phyloP scores from a whole-genome alignment of 2,329 filamentous ascomycete genomes.

The Mollisiaceae sp. region DNA sequence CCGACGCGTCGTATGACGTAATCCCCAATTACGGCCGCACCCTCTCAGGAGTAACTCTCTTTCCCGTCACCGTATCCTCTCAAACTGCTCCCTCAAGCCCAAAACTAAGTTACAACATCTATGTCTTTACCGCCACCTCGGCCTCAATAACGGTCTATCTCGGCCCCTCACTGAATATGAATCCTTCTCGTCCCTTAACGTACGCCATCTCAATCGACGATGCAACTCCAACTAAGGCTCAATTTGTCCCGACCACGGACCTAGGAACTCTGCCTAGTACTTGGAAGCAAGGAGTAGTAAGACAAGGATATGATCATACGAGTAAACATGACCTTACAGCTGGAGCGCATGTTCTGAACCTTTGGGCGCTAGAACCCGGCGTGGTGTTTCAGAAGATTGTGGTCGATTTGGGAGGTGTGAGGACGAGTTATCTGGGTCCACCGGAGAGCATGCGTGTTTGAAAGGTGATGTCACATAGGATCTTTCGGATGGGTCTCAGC shows the following conservation, averaged over 20 bases:
- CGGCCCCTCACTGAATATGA: constrained; percentile 56
- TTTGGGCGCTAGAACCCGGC: constrained; percentile 43
- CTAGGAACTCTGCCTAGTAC: constrained; percentile 28
- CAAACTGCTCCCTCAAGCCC: constrained; percentile 54
- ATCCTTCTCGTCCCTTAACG: constrained; percentile 53
- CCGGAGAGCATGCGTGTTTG: constrained; percentile 31
- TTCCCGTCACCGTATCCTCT: constrained; percentile 56
- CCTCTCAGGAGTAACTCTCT: constrained; percentile 59
- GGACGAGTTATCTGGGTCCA: constrained; percentile 46
- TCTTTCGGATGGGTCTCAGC: no score
- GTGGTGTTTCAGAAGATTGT: constrained; percentile 46
- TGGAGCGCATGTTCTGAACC: constrained; percentile 38
- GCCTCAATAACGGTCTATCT: constrained; percentile 52
- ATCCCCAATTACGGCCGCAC: constrained; percentile 62
- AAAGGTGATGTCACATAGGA: no score
- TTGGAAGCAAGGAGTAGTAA: constrained; percentile 24
- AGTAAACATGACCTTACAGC: constrained; percentile 27
- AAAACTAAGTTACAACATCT: constrained; percentile 64
- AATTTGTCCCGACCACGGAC: constrained; percentile 30
- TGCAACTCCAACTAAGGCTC: constrained; percentile 43
- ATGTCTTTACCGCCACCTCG: constrained; percentile 56
- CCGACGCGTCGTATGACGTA: constrained; percentile 50
- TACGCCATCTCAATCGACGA: constrained; percentile 53
- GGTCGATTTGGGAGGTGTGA: constrained; percentile 46
- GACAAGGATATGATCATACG: constrained; percentile 23